Evolutionary conservation across 140 eudicot species (phyloP), one percentile per base, ranked within the genome.

Genomic region (Oenanthe javanica): DNA sequence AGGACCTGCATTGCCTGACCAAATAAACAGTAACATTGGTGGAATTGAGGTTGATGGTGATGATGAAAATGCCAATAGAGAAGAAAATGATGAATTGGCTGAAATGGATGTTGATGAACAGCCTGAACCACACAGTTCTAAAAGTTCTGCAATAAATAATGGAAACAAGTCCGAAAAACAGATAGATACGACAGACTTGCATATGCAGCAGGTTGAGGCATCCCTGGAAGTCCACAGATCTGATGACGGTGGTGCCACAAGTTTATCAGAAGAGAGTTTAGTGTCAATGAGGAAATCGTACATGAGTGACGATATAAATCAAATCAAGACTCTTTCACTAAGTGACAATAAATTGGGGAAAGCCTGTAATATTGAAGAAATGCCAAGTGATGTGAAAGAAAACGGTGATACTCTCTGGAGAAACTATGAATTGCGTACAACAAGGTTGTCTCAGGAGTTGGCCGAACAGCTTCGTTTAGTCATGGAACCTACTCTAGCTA

Each of bases 401-500:
- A 82, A 85, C 43, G 98, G 97, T 25, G 80, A 90, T 50, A 80
- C 86, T 82, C 86, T 91, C 21, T 96, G 99, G 99, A 89, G 96
- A 89, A 93, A 72, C 69, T 96, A 89, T 49, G 99, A 96, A 81
- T 63, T 87, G 72, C 91, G 70, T n/a, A 96, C 99, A 5, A 88
- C 93, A 27, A 88, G 98, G 84, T 88, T 96, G 84, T 96, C 99
- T 42, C 98, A 96, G 76, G 99, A 93, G 82, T 78, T 96, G 80
- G 89, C 99, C 23, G 98, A 93, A 86, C 98, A 96, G 93, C 67
- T 96, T 78, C 98, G 99, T 71, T 84, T 96, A 55, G 93, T 96
- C 25, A 88, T 96, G 98, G 99, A 96, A 67, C 99, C 99, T 18
- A 96, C 99, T 83, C 90, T 91, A 77, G 98, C 99, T 82, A 96